phyloP scores from a whole-genome alignment of 192 early-diverging fungal genomes.

The Linnemannia zychae region DNA sequence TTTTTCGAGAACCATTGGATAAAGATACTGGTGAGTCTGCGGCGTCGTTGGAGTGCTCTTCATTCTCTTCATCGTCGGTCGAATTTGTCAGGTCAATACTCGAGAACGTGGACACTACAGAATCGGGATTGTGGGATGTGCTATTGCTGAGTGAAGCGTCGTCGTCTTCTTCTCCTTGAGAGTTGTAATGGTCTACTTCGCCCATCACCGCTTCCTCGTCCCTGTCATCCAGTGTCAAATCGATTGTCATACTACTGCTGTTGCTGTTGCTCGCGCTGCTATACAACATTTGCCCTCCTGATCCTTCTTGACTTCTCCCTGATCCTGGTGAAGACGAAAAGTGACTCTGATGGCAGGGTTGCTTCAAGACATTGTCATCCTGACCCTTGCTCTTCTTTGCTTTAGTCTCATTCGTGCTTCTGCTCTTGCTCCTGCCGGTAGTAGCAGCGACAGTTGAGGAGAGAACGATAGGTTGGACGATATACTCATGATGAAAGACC shows the following conservation, averaged over 20 bases:
- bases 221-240: constrained; percentile 14
- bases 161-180: background rate
- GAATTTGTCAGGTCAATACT: constrained; percentile 23
- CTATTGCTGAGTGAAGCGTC: background rate
- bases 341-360: too few species aligned
- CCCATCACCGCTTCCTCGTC: background rate
- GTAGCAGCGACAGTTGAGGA: background rate
- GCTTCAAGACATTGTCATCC: too few species aligned
- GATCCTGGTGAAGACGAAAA: too few species aligned
- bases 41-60: background rate
- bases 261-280: background rate
- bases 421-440: background rate
- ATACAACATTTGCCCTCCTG: too few species aligned
- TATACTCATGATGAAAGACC: constrained; percentile 26
- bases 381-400: too few species aligned
- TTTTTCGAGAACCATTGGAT: too few species aligned
- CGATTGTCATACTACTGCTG: background rate
- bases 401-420: background rate
- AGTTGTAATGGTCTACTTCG: background rate
- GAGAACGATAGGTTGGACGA: background rate
- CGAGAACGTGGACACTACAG: background rate
- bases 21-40: too few species aligned
- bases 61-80: constrained; percentile 15
- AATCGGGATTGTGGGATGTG: background rate
- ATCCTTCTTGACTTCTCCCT: background rate